Conservation (phyloP, 805 yeast genomes). For the Ogataea chonburiensis region DNA sequence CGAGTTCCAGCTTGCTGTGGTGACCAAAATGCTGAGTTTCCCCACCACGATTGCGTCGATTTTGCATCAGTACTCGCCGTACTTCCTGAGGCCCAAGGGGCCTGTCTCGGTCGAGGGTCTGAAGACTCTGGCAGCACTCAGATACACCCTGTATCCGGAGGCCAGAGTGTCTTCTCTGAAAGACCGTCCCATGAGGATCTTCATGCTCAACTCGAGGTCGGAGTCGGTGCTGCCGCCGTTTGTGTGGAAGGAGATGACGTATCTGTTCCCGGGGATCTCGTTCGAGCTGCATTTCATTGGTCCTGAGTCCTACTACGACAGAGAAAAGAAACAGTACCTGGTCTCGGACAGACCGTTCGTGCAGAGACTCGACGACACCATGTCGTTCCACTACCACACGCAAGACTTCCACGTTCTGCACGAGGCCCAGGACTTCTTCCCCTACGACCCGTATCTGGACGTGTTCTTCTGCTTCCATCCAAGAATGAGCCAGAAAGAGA, state of each 20-base stretch:
- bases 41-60: conserved; percentile 87
- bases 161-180: conserved; percentile 59
- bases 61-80: conserved; percentile 84
- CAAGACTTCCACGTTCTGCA: conserved; percentile 89
- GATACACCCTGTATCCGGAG: conserved; percentile 83
- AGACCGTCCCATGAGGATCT: conserved; percentile 86
- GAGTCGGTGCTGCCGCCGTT: conserved; percentile 93
- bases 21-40: conserved; percentile 89
- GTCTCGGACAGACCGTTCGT: conserved; percentile 63
- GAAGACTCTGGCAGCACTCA: conserved; percentile 87
- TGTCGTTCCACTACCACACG: conserved; percentile 80
- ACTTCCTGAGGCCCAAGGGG: conserved; percentile 76
- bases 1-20: conserved; percentile 92
- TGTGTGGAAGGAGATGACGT: conserved; percentile 92
- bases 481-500: conserved; percentile 81
- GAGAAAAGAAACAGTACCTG: conserved; percentile 60
- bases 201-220: conserved; percentile 87
- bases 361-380: conserved; percentile 68
- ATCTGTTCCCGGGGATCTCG: conserved; percentile 75
- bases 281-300: conserved; percentile 92
- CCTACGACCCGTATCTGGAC: conserved; percentile 96
- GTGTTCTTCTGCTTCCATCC: conserved; percentile 94
- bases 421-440: conserved; percentile 92
- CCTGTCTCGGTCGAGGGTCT: conserved; percentile 90
- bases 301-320: conserved; percentile 84